These are phyloP conservation scores for Curvularia verruculosa DNA, from an alignment of 2,329 filamentous ascomycete genomes.

Conservation along the genomic window DNA sequence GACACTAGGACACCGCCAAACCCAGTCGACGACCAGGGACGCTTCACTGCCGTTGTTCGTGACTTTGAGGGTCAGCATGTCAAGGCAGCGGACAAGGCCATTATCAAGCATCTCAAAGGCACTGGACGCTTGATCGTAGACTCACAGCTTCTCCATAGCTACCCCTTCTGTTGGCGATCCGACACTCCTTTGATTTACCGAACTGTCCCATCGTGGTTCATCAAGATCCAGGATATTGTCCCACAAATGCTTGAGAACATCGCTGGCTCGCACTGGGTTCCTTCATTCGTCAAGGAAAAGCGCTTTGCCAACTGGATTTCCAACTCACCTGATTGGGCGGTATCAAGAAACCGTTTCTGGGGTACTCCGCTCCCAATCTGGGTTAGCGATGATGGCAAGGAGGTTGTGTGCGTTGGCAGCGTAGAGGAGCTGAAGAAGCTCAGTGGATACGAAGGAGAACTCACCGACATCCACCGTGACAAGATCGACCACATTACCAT, in stretches of 20 bases:
- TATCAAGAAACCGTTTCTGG: slow-evolving; percentile 94
- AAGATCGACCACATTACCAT: slow-evolving; percentile 95
- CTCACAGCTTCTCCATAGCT: slow-evolving; percentile 86
- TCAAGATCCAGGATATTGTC: slow-evolving; percentile 82
- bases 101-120: slow-evolving; percentile 85
- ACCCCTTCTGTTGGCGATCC: slow-evolving; percentile 93
- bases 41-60: slow-evolving; percentile 75
- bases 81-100: slow-evolving; percentile 89
- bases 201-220: slow-evolving; percentile 93
- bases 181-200: slow-evolving; percentile 93
- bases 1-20: slow-evolving; percentile 82
- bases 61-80: slow-evolving; percentile 89
- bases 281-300: slow-evolving; percentile 86
- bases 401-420: slow-evolving; percentile 85
- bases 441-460: slow-evolving; percentile 82
- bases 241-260: slow-evolving; percentile 91
- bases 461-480: slow-evolving; percentile 88
- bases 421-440: slow-evolving; percentile 82
- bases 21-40: slow-evolving; percentile 83
- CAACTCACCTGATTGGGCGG: slow-evolving; percentile 93
- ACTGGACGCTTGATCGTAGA: slow-evolving; percentile 80
- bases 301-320: slow-evolving; percentile 91
- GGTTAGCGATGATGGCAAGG: slow-evolving; percentile 87
- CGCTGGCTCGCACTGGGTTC: slow-evolving; percentile 89
- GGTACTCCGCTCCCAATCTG: slow-evolving; percentile 91